Evolutionary conservation across 305 asterid genomes (phyloP).

Genomic region (Fraxinus velutina): DNA sequence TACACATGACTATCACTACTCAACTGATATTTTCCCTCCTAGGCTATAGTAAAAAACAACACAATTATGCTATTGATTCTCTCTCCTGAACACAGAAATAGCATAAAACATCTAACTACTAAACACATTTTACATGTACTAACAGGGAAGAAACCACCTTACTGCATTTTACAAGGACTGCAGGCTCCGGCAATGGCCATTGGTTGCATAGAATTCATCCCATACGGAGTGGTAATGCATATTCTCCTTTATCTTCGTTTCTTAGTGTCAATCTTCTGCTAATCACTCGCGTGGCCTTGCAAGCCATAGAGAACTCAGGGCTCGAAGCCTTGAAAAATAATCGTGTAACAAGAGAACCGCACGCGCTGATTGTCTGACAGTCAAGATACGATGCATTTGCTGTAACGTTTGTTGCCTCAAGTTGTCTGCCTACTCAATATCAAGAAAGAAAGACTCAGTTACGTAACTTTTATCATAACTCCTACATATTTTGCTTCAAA

Average conservation of each 20-base stretch:
- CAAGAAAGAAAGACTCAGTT: background rate
- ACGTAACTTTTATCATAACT: background rate
- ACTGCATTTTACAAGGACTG: background rate
- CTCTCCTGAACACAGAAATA: constrained; percentile 11
- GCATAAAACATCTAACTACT: background rate
- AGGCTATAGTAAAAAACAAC: constrained; percentile 8
- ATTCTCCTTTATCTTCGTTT: background rate
- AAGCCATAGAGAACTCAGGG: constrained; percentile 68
- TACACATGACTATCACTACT: constrained; percentile 15
- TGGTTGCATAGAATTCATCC: background rate
- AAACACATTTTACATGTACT: constrained; percentile 12
- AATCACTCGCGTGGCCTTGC: constrained; percentile 59
- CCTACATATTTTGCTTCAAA: background rate
- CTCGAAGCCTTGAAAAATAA: constrained; percentile 84
- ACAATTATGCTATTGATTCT: constrained; percentile 19
- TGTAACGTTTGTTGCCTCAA: constrained; percentile 81
- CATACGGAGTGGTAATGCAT: background rate
- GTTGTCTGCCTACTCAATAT: constrained; percentile 67
- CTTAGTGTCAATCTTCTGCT: background rate
- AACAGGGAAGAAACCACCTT: background rate
- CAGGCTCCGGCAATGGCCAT: background rate
- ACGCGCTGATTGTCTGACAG: constrained; percentile 85
- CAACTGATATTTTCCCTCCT: background rate
- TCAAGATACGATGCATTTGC: constrained; percentile 74
- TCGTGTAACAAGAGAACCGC: constrained; percentile 72